Conservation (phyloP, 2,329 filamentous ascomycete species). For the Thielaviopsis cerberus region DNA sequence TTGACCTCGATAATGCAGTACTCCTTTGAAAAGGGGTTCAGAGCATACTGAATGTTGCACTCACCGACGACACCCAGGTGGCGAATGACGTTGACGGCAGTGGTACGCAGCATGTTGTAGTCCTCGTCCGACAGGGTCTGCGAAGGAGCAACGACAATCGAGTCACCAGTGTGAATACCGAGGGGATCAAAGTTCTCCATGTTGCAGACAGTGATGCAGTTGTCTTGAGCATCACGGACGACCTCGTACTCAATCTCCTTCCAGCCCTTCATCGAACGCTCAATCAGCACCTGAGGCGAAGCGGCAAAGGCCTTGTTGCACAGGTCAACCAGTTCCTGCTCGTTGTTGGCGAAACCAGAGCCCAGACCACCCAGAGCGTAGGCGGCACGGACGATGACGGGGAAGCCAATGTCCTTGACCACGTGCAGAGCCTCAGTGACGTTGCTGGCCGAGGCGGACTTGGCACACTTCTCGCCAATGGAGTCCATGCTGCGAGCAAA, state of each 20-base stretch:
- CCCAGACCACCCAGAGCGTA: constrained; percentile 90
- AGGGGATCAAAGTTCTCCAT: constrained; percentile 99
- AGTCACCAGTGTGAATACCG: constrained; percentile 94
- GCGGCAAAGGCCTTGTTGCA: constrained; percentile 91
- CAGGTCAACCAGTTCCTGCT: constrained; percentile 62
- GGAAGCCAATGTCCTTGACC: constrained; percentile 83
- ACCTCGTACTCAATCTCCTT: constrained; percentile 99
- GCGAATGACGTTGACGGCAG: constrained; percentile 89
- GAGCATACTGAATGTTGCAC: constrained; percentile 95
- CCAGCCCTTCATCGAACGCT: constrained; percentile 99
- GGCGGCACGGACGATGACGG: constrained; percentile 89
- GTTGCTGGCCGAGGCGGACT: constrained; percentile 80
- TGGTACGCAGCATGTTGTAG: constrained; percentile 97
- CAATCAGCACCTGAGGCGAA: constrained; percentile 88
- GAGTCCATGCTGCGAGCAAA: constrained; percentile 98
- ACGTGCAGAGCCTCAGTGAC: constrained; percentile 75
- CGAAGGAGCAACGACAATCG: constrained; percentile 91
- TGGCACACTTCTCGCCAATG: constrained; percentile 92
- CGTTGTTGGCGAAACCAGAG: constrained; percentile 84
- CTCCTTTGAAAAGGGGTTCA: constrained; percentile 86
- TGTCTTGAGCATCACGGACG: constrained; percentile 83
- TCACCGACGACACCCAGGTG: constrained; percentile 95
- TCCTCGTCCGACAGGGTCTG: constrained; percentile 94
- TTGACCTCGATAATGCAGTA: constrained; percentile 99
- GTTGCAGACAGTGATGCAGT: constrained; percentile 98